phyloP scores from a whole-genome alignment of 768 basidiomycete genomes.

The Naganishia antarctica region DNA sequence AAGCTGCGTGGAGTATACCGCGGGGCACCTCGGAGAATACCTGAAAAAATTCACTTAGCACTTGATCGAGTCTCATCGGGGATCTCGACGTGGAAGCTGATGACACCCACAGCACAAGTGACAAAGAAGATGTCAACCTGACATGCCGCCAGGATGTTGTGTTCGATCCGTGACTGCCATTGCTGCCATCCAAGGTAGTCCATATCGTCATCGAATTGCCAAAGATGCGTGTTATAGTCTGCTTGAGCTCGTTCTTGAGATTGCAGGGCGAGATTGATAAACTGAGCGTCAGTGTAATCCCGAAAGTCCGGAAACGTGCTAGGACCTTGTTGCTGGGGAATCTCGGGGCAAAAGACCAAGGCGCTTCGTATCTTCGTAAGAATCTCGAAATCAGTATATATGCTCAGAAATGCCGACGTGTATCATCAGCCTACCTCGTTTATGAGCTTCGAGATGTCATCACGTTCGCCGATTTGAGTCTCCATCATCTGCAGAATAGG shows the following conservation, averaged over 20 bases:
- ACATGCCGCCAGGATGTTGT: slow-evolving; percentile 19
- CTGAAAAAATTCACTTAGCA: too few relatives aligned
- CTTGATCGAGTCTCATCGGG: too few relatives aligned
- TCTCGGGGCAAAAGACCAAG: slow-evolving; percentile 6
- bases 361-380: neutral
- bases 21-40: slow-evolving; percentile 7
- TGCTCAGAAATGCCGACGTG: neutral
- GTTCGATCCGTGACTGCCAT: slow-evolving; percentile 11
- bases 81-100: too few relatives aligned
- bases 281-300: slow-evolving; percentile 27
- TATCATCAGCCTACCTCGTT: neutral
- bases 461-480: neutral
- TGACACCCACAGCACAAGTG: slow-evolving; percentile 4
- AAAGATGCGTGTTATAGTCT: neutral
- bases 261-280: slow-evolving; percentile 20
- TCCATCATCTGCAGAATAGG: neutral
- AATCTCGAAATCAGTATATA: neutral
- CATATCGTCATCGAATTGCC: slow-evolving; percentile 17
- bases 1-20: slow-evolving; percentile 24
- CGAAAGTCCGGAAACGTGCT: slow-evolving; percentile 26
- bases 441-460: too few relatives aligned
- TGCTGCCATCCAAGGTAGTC: slow-evolving; percentile 18
- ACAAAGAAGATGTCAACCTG: slow-evolving; percentile 25
- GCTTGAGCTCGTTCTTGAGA: slow-evolving; percentile 10
- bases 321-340: slow-evolving; percentile 1